Evolutionary conservation across 2,329 filamentous ascomycete species (phyloP), one percentile per base, ranked within the genome.

Genomic region (Aspergillus hortae): DNA sequence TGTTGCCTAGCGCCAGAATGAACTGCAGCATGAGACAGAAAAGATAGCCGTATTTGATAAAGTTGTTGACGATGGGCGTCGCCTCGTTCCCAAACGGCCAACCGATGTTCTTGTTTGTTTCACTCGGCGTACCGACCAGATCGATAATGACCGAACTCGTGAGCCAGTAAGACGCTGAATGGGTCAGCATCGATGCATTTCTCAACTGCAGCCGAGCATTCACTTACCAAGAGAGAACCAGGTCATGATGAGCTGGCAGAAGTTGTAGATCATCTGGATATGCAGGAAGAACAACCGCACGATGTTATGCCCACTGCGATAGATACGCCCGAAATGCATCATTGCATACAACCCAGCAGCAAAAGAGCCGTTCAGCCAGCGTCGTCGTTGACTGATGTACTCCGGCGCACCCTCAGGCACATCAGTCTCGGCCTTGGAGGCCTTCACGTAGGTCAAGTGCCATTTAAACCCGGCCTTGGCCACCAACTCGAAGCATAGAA

Each of bases 301-400:
- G 59, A 97, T 81, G 82, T 96, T 97, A 81, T 99, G 94, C 40
- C 92, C 92, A 70, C 87, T 92, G 81, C 95, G 95, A 83, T 99
- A 99, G 87, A 97, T 95, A 62, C 94, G 89, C 41, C 90, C 89
- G 67, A 99, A 99, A 73, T 99, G 94, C 89, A 99, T 96, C 60
- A 97, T 82, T 17, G 94, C 89, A 78, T 99, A 99, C 70, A 99
- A 86, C 73, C 89, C 91, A 72, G 94, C 94, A 50, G 94, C 94
- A 68, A 99, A 99, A 2, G 94, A 97, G 81, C 94, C 94, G 82
- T 99, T 99, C 62, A 99, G 80, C 94, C 94, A 99, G 80, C 94
- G 88, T 80, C 94, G 88, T 81, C 94, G 90, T 77, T 99, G 94
- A 61, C 89, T 87, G 77, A 99, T 99, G 75, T 99, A 97, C 73